Evolutionary conservation across 768 basidiomycete genomes (phyloP), one percentile per base, ranked within the genome.

Genomic region (Ramaria rubella): DNA sequence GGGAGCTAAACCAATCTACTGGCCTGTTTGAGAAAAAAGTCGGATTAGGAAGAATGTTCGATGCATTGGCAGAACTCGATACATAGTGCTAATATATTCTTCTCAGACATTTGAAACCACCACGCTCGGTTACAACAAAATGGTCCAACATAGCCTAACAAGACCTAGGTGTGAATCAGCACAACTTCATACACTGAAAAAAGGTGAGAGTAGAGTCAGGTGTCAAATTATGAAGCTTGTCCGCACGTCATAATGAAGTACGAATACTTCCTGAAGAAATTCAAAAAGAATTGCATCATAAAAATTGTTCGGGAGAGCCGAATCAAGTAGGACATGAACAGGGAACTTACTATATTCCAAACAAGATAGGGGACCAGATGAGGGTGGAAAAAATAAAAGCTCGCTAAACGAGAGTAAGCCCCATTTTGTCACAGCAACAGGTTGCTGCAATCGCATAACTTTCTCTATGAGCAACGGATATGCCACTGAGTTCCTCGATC

Each of bases 11-110:
- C 26, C 49, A 4, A 30, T 17, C 8, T 26, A 40, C 11, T 15
- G 23, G 24, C n/a, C 30, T 29, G 19, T 48, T 9, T 21, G n/a
- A 33, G 27, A 40, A 82, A 65, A 61, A 77, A 21, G 29, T 30
- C n/a, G n/a, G n/a, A 15, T 26, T 11, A 19, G 29, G 21, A 21
- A 49, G 59, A n/a, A 60, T 57, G 56, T 60, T 60, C 26, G 44
- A 56, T 15, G 59, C 42, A 15, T 44, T 60, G 34, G 49, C 31
- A 24, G 59, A 49, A 17, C 49, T 60, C 11, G 57, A 56, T 27
- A 49, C 30, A 45, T 17, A 45, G n/a, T 45, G 34, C 24, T n/a
- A 5, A 49, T 11, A 14, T 26, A 49, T 23, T n/a, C n/a, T n/a
- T n/a, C n/a, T n/a, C n/a, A n/a, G 19, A 19, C 24, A 3, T 26